Evolutionary conservation across 257 asterid genomes (phyloP).

Genomic region (Leptodermis oblonga): DNA sequence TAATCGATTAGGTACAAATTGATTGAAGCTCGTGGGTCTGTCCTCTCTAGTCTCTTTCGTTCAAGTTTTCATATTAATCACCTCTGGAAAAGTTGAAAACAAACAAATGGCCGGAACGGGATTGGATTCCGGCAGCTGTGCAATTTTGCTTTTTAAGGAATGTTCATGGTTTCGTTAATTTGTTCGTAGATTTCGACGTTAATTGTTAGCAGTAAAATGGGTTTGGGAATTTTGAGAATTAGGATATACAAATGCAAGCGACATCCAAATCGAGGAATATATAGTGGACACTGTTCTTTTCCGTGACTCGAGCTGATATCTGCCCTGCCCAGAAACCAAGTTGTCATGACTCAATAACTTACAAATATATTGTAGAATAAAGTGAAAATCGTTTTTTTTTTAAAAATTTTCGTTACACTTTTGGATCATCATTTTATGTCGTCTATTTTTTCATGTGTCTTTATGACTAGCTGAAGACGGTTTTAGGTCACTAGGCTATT

Average conservation of each 20-base stretch:
- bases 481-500: no score
- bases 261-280: not conserved
- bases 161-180: not conserved
- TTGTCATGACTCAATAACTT: no score
- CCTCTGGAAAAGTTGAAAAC: no score
- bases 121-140: not conserved
- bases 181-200: no score
- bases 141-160: not conserved
- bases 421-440: no score
- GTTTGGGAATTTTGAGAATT: not conserved
- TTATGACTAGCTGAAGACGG: no score
- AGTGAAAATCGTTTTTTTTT: no score
- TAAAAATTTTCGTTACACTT: no score
- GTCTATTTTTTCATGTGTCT: no score
- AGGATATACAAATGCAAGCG: not conserved
- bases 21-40: not conserved
- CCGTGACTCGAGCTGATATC: slow-evolving; percentile 20
- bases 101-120: not conserved
- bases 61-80: no score
- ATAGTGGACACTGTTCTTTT: slow-evolving; percentile 17
- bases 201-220: not conserved
- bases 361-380: no score
- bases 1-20: not conserved
- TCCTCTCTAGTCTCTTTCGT: not conserved
- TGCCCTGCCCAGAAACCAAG: slow-evolving; percentile 18